A percentile compares a stretch with the other conserved stretches of the same genome.
phyloP scores from a whole-genome alignment of 1,139 yeast genomes.

The Debaryomycetaceae sp. region DNA sequence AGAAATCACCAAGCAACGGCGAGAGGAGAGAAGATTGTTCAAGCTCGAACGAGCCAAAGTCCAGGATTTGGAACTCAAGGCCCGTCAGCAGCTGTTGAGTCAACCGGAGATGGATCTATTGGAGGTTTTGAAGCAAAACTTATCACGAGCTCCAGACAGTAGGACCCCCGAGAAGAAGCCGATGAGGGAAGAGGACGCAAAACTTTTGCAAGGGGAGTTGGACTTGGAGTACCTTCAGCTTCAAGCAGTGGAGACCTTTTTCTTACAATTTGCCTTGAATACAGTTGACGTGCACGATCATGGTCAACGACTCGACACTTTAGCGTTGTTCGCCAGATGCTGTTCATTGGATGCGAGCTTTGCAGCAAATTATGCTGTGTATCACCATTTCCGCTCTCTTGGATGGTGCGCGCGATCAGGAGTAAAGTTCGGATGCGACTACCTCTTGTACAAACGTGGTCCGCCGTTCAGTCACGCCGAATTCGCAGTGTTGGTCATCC shows the following conservation, averaged over 20 bases:
- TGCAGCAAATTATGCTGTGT: slow-evolving; percentile 60
- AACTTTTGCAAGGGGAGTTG: slow-evolving; percentile 23
- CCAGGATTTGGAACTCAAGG: slow-evolving; percentile 31
- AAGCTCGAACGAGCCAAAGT: slow-evolving; percentile 49
- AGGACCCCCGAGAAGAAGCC: slow-evolving; percentile 12
- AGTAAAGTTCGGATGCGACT: slow-evolving; percentile 85
- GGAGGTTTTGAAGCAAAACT: slow-evolving; percentile 20
- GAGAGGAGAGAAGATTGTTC: slow-evolving; percentile 70
- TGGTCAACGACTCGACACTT: slow-evolving; percentile 12
- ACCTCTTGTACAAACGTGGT: slow-evolving; percentile 76
- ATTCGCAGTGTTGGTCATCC: slow-evolving; percentile 56
- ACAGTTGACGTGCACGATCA: slow-evolving; percentile 22
- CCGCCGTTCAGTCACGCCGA: slow-evolving; percentile 97
- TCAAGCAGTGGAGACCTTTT: slow-evolving; percentile 73
- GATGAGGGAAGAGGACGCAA: slow-evolving; percentile 31
- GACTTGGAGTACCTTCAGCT: slow-evolving; percentile 66
- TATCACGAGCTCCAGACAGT: no score
- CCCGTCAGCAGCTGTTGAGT: slow-evolving; percentile 21
- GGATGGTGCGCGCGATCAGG: slow-evolving; percentile 98
- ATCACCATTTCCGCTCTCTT: slow-evolving; percentile 79
- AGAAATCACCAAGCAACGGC: slow-evolving; percentile 68
- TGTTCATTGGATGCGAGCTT: slow-evolving; percentile 27
- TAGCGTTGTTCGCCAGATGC: slow-evolving; percentile 25
- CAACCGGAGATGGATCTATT: slow-evolving; percentile 24
- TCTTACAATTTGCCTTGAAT: slow-evolving; percentile 52